Evolutionary conservation across 2,329 filamentous ascomycete species (phyloP), one percentile per base, ranked within the genome.

Genomic region (Ampelomyces quisqualis): DNA sequence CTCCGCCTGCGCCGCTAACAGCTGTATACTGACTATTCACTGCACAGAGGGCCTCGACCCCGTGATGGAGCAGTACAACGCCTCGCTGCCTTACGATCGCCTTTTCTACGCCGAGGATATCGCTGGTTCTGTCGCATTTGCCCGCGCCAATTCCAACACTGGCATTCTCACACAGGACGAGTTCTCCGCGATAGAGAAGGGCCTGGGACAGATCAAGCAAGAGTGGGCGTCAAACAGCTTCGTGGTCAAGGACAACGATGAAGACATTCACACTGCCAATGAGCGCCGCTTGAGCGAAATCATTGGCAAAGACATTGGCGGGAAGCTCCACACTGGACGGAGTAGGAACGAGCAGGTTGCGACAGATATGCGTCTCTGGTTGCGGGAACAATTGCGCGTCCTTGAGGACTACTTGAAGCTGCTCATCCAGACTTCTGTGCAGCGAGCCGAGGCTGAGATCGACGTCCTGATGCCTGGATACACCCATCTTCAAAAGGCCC

Each of bases 341-440:
- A 90, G 85, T 67, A 80, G 90, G 56, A 95, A 95, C 62, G 90
- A 96, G 71, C 90, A 95, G 71, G 82, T 95, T 41, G 89, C 84
- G 33, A 90, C 85, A 15, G 89, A 95, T 60, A 91, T 95, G 86
- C 84, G 89, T 47, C 75, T 95, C 67, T 96, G 89, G 89, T 72
- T 95, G 49, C 79, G 88, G 29, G 84, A 90, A 51, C 78, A 86
- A 71, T 73, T 95, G 43, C 77, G 77, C 41, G 75, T 76, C 50
- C 80, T 95, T 36, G 88, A 94, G 56, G 67, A 57, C 23, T 81
- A 83, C 56, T 76, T 95, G 4, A 74, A 81, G 29, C 77, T 80
- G 39, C 79, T 95, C 53, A 73, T 95, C 27, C 75, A 80, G 58
- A 85, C 90, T 33, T 80, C 84, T 10, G 77, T 82, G 23, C 72